phyloP scores from a whole-genome alignment of 352 stramenopile species.

The Globisporangium takayamanum region DNA sequence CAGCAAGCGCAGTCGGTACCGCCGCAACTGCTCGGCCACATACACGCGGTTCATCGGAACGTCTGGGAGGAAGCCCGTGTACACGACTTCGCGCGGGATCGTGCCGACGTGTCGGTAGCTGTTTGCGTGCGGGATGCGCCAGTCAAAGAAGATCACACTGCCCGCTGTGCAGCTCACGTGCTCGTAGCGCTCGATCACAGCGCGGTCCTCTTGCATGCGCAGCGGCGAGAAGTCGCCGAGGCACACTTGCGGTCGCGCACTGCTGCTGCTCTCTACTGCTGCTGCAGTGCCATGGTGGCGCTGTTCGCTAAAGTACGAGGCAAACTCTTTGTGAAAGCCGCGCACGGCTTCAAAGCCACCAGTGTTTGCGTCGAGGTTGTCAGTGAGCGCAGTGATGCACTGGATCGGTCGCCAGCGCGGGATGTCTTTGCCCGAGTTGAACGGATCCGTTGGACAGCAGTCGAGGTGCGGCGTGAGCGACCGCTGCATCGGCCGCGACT shows the following conservation, averaged over 20 bases:
- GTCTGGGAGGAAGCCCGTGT: conserved; percentile 77
- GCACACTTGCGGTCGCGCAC: conserved; percentile 57
- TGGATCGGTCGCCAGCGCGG: conserved; percentile 86
- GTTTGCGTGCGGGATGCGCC: conserved; percentile 84
- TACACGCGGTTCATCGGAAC: conserved; percentile 71
- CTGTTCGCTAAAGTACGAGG: conserved; percentile 32
- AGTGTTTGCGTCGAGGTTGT: conserved; percentile 55
- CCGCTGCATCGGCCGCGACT: conserved; percentile 74
- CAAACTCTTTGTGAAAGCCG: conserved; percentile 86
- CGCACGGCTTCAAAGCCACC: conserved; percentile 83
- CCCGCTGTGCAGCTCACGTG: conserved; percentile 56
- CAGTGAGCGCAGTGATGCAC: conserved; percentile 81
- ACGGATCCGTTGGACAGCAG: conserved; percentile 75
- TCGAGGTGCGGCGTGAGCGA: conserved; percentile 86
- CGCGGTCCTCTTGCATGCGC: conserved; percentile 76
- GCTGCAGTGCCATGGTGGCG: not conserved
- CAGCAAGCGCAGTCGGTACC: conserved; percentile 55
- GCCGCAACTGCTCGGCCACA: conserved; percentile 60
- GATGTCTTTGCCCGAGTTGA: conserved; percentile 58
- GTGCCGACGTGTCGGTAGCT: conserved; percentile 65
- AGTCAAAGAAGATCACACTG: conserved; percentile 86
- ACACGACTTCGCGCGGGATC: conserved; percentile 71
- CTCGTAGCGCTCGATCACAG: conserved; percentile 65
- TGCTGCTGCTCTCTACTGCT: conserved; percentile 7
- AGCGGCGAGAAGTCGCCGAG: conserved; percentile 85